phyloP scores from a whole-genome alignment of 345 rosid species.

The Moricandia moricandioides region DNA sequence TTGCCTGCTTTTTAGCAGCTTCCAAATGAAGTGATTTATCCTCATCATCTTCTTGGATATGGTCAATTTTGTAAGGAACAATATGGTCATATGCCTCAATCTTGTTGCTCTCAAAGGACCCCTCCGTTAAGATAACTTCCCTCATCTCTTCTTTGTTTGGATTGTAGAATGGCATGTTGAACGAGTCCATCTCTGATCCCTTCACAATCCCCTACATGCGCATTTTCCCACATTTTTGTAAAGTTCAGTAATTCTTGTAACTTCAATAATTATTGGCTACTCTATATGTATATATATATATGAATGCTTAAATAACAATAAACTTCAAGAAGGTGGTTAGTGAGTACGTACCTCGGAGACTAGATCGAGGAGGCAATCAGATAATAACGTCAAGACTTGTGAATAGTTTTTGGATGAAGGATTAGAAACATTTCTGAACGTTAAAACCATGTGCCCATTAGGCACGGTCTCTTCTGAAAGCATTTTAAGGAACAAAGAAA shows the following conservation, averaged over 20 bases:
- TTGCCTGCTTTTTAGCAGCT: background rate
- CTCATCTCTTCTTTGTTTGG: constrained; percentile 24
- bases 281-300: too few species aligned
- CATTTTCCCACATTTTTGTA: too few species aligned
- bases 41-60: background rate
- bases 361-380: constrained; percentile 33
- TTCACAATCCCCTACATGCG: constrained; percentile 30
- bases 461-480: constrained; percentile 39
- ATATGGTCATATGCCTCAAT: background rate
- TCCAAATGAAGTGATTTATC: background rate
- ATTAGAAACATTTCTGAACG: constrained; percentile 26
- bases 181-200: constrained; percentile 32
- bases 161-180: constrained; percentile 33
- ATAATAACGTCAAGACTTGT: background rate
- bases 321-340: background rate
- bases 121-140: constrained; percentile 22
- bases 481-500: constrained; percentile 34
- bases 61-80: background rate
- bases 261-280: too few species aligned
- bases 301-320: background rate
- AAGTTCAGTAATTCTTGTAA: too few species aligned
- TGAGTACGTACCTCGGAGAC: constrained; percentile 29
- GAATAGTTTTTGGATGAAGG: constrained; percentile 23
- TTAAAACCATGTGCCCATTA: constrained; percentile 41
- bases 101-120: constrained; percentile 29